phyloP scores from a whole-genome alignment of 306 rosid species.

The Vigna angularis region DNA sequence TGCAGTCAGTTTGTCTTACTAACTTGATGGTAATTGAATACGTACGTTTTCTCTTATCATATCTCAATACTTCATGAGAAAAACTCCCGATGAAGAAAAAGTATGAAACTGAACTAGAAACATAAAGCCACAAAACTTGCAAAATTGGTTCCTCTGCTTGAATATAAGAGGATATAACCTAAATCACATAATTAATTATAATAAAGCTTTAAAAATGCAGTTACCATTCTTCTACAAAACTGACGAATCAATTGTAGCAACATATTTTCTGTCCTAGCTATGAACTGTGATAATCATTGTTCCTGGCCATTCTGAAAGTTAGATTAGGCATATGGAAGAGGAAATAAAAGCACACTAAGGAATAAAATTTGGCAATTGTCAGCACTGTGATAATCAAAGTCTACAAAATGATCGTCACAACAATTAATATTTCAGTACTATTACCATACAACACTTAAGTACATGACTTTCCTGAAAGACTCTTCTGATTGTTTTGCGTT shows the following conservation, averaged over 20 bases:
- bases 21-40: too few relatives aligned
- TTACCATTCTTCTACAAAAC: too few relatives aligned
- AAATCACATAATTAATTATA: too few relatives aligned
- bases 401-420: background rate
- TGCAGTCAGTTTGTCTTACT: too few relatives aligned
- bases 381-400: conserved; percentile 32
- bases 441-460: conserved; percentile 47
- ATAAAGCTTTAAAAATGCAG: too few relatives aligned
- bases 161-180: background rate
- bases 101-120: too few relatives aligned
- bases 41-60: too few relatives aligned
- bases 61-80: too few relatives aligned
- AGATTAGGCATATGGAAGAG: background rate
- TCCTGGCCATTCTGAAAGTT: background rate
- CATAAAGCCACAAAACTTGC: too few relatives aligned
- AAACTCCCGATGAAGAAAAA: too few relatives aligned
- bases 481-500: conserved; percentile 62
- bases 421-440: background rate
- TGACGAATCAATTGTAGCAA: background rate
- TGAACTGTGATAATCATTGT: background rate
- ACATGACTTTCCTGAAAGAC: conserved; percentile 70
- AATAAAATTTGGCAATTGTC: background rate
- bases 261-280: background rate
- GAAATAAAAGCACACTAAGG: background rate
- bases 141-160: background rate